Percentiles rank a stretch among this genome's conserved stretches.
phyloP scores from a whole-genome alignment of 306 rosid species.

The Medicago lupulina region DNA sequence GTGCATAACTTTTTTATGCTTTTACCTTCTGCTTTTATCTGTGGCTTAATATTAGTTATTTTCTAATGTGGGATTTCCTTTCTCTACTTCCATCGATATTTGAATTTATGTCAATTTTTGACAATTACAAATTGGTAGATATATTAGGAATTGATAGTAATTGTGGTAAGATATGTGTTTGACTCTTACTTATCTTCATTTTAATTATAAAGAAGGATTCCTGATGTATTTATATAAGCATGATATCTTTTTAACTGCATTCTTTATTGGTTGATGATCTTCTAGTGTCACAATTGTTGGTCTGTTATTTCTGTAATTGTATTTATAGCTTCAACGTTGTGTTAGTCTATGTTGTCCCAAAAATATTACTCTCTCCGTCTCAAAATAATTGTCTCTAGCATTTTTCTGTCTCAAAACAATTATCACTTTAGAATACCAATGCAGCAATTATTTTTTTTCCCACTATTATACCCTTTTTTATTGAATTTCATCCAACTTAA shows the following conservation, averaged over 20 bases:
- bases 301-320: constrained; percentile 16
- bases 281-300: constrained; percentile 5
- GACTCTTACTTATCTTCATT: constrained; percentile 14
- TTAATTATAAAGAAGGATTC: constrained; percentile 20
- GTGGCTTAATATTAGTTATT: constrained; percentile 25
- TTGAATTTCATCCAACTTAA: too few species aligned
- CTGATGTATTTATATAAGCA: constrained; percentile 31
- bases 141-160: constrained; percentile 27
- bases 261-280: constrained; percentile 22
- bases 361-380: not conserved
- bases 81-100: constrained; percentile 28
- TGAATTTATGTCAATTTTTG: constrained; percentile 34
- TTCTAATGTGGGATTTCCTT: constrained; percentile 34
- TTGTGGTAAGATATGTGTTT: constrained; percentile 8
- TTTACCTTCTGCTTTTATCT: constrained; percentile 33
- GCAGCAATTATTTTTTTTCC: too few species aligned
- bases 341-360: not conserved
- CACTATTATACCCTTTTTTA: too few species aligned
- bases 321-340: constrained; percentile 20
- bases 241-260: constrained; percentile 13
- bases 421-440: too few species aligned
- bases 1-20: constrained; percentile 47
- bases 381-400: too few species aligned
- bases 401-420: too few species aligned
- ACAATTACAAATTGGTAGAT: constrained; percentile 20